Conservation (phyloP, 352 stramenopile genomes). For the Globisporangium cederbergense region DNA sequence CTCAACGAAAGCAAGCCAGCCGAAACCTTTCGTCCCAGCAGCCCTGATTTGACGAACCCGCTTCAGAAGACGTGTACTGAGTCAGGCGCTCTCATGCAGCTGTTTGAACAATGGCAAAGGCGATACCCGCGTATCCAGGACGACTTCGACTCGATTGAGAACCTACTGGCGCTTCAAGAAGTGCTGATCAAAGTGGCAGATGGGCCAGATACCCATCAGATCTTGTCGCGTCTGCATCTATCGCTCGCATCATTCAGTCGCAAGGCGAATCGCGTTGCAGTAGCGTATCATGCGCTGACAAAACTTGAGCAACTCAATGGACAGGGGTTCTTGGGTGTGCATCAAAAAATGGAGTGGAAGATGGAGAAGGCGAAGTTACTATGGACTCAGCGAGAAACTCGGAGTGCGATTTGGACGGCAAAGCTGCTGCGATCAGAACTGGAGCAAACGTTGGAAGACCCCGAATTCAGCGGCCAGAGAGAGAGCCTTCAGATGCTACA, state of each 20-base stretch:
- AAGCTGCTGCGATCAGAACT: conserved; percentile 57
- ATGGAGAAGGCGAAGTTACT: conserved; percentile 78
- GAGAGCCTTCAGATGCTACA: conserved; percentile 48
- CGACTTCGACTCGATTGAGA: conserved; percentile 58
- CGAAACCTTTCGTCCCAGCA: neutral
- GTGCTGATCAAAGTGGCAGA: conserved; percentile 45
- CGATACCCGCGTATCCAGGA: conserved; percentile 37
- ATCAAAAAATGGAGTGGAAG: conserved; percentile 55
- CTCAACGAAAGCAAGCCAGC: conserved; percentile 1
- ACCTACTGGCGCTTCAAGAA: conserved; percentile 60
- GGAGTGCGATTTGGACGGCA: conserved; percentile 71
- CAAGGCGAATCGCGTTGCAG: conserved; percentile 58
- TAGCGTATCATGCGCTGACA: conserved; percentile 60
- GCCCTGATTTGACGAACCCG: neutral
- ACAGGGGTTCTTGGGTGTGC: conserved; percentile 25
- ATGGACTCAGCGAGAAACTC: conserved; percentile 68
- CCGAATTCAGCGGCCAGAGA: conserved; percentile 8
- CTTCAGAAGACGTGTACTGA: neutral
- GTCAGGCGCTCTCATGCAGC: conserved; percentile 12
- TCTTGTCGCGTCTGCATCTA: conserved; percentile 53
- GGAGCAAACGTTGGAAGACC: conserved; percentile 23
- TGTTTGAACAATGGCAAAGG: conserved; percentile 46
- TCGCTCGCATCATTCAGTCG: conserved; percentile 53
- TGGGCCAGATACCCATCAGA: conserved; percentile 14
- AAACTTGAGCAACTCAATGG: conserved; percentile 59